phyloP scores from a whole-genome alignment of 1,284 basidiomycete genomes.

The Kwoniella shivajii region DNA sequence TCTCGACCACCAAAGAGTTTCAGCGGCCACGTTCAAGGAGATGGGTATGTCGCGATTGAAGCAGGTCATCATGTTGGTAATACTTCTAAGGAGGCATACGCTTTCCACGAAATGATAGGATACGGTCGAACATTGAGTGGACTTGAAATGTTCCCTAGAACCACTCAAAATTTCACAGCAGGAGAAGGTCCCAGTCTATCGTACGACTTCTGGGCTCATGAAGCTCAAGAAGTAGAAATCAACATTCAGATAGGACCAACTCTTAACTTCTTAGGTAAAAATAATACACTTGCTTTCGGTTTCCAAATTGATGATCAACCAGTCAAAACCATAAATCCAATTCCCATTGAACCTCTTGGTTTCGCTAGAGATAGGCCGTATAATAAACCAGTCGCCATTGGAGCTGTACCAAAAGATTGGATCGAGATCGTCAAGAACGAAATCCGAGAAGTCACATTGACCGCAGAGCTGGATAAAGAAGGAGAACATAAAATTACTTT shows the following conservation, averaged over 20 bases:
- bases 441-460: conserved; percentile 34
- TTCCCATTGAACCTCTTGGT: conserved; percentile 8
- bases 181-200: conserved; percentile 64
- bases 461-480: conserved; percentile 11
- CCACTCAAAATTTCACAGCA: conserved; percentile 62
- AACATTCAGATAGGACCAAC: conserved; percentile 63
- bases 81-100: conserved; percentile 57
- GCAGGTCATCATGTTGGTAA: conserved; percentile 58
- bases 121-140: conserved; percentile 58
- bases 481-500: conserved; percentile 38
- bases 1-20: conserved; percentile 56
- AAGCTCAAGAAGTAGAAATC: conserved; percentile 55
- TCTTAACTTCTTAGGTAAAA: conserved; percentile 61
- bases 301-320: conserved; percentile 38
- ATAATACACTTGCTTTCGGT: conserved; percentile 63
- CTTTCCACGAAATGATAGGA: conserved; percentile 64
- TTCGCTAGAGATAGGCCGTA: not conserved
- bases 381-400: conserved; percentile 32
- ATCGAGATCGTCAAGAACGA: conserved; percentile 36
- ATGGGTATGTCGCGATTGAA: conserved; percentile 67
- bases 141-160: conserved; percentile 66
- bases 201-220: conserved; percentile 62
- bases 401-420: conserved; percentile 58
- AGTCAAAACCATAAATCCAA: conserved; percentile 11
- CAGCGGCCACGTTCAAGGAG: conserved; percentile 68